Evolutionary conservation across 345 rosid genomes (phyloP).

Genomic region (Psidium friedrichsthalianum): DNA sequence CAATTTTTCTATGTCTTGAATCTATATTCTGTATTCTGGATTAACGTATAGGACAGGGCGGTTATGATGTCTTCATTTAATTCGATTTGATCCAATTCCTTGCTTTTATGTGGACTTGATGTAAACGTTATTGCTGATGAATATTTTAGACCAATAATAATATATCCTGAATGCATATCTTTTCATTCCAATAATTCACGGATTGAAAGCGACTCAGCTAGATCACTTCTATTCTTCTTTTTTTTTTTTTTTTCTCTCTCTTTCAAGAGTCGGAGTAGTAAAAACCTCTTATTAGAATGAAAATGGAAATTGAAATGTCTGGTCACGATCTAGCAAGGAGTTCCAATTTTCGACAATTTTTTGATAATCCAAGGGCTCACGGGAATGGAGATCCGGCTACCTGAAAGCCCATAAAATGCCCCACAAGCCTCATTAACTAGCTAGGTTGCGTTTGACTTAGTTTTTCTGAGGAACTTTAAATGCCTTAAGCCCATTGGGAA

Average conservation of each 20-base stretch:
- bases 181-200: neutral
- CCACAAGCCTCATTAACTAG: accelerated
- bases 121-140: neutral
- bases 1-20: neutral
- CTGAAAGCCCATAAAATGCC: neutral
- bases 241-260: neutral
- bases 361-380: neutral
- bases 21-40: neutral
- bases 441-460: neutral
- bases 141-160: neutral
- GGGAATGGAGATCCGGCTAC: accelerated
- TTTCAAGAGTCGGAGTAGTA: neutral
- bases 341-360: accelerated
- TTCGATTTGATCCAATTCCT: neutral
- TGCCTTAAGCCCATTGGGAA: no score
- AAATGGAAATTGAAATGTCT: neutral
- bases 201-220: neutral
- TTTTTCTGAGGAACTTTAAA: no score
- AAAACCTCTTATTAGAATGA: neutral
- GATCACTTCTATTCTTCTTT: neutral
- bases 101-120: neutral
- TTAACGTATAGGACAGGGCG: neutral
- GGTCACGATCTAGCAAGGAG: neutral
- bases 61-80: neutral
- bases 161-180: neutral